Conservation (phyloP, 129 eudicot species). For the Tagetes patula region DNA sequence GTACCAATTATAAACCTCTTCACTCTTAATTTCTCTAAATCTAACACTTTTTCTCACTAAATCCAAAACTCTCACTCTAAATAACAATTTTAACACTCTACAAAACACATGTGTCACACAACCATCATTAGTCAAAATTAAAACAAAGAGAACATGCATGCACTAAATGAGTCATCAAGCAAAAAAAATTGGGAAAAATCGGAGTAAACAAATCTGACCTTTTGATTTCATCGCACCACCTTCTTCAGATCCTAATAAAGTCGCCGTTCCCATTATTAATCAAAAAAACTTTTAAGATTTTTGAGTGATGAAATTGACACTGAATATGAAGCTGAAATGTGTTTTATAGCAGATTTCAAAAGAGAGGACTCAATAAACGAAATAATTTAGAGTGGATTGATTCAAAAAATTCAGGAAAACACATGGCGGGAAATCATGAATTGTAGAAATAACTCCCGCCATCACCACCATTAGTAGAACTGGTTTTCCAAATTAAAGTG, state of each 20-base stretch:
- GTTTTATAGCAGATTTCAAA: background rate
- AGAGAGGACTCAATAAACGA: too few species aligned
- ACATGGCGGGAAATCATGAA: background rate
- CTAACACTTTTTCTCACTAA: conserved; percentile 26
- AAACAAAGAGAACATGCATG: background rate
- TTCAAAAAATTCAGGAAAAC: background rate
- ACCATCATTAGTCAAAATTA: too few species aligned
- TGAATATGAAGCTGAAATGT: background rate
- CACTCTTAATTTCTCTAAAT: conserved; percentile 14
- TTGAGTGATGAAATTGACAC: background rate
- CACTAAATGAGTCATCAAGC: background rate
- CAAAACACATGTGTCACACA: too few species aligned
- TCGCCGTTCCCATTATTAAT: conserved; percentile 10
- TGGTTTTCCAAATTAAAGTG: background rate
- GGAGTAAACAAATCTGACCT: conserved; percentile 26
- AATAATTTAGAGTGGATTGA: background rate
- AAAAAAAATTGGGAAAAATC: background rate
- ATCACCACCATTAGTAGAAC: background rate
- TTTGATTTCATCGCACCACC: conserved; percentile 31
- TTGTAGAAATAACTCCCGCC: conserved; percentile 9
- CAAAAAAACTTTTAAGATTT: background rate
- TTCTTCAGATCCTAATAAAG: conserved; percentile 28
- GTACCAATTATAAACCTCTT: conserved; percentile 2
- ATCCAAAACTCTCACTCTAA: conserved; percentile 29
- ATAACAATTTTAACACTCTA: conserved; percentile 10